These are phyloP conservation scores for Ustilago crameri DNA, from an alignment of 1,284 basidiomycete genomes.

Conservation along the genomic window DNA sequence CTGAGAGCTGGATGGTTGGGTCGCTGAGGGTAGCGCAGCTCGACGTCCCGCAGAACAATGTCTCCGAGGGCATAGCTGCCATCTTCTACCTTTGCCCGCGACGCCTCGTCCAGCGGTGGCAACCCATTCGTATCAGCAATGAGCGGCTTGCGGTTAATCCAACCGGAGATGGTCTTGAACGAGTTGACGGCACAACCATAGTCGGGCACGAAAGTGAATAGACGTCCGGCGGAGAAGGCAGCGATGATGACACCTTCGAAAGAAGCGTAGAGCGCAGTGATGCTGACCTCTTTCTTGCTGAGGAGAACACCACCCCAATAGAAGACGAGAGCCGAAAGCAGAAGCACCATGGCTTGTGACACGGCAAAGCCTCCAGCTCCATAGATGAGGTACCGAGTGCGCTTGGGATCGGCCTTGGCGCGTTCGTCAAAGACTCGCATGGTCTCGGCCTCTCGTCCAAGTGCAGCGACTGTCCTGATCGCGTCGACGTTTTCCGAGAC, in stretches of 20 bases:
- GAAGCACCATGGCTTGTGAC: constrained; percentile 67
- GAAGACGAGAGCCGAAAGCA: constrained; percentile 68
- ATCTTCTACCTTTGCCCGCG: constrained; percentile 19
- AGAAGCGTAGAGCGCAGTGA: constrained; percentile 54
- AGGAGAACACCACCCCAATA: constrained; percentile 68
- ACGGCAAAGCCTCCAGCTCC: constrained; percentile 67
- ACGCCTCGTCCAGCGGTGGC: constrained; percentile 13
- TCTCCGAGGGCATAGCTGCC: constrained; percentile 48
- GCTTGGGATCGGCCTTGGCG: constrained; percentile 44
- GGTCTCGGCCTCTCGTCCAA: constrained; percentile 68
- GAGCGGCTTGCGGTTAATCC: constrained; percentile 55
- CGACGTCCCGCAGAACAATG: constrained; percentile 57
- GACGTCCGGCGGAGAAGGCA: constrained; percentile 61
- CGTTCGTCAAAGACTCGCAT: constrained; percentile 61
- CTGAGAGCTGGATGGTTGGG: constrained; percentile 58
- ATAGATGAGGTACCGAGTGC: constrained; percentile 55
- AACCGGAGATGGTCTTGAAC: constrained; percentile 51
- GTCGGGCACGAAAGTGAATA: constrained; percentile 62
- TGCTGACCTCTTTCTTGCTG: constrained; percentile 52
- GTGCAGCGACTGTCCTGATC: constrained; percentile 69
- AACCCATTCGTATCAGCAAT: constrained; percentile 32
- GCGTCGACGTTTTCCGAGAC: constrained; percentile 70
- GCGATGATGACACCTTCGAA: constrained; percentile 70
- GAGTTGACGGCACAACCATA: constrained; percentile 55
- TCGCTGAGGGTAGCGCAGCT: constrained; percentile 65